Conservation (phyloP, 805 yeast genomes). For the Metschnikowia cerradonensis region DNA sequence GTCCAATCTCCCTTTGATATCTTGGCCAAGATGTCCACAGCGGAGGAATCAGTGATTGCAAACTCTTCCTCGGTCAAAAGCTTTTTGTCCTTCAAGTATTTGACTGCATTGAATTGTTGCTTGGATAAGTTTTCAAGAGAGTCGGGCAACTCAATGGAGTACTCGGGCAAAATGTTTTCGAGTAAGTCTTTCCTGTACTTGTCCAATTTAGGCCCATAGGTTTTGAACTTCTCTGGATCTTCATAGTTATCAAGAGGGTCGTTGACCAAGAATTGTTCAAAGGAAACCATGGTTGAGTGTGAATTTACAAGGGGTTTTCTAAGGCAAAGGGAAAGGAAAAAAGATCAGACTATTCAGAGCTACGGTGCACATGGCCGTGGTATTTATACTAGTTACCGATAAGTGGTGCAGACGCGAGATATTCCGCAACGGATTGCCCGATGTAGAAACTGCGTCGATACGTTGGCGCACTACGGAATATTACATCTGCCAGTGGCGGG, state of each 20-base stretch:
- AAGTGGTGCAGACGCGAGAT: neutral
- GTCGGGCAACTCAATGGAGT: conserved; percentile 30
- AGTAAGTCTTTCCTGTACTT: conserved; percentile 36
- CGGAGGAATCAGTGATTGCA: conserved; percentile 42
- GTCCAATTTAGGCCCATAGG: conserved; percentile 46
- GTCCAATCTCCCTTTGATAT: conserved; percentile 46
- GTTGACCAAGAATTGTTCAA: conserved; percentile 24
- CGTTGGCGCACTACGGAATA: neutral
- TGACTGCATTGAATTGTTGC: conserved; percentile 35
- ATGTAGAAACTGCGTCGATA: neutral
- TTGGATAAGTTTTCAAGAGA: conserved; percentile 30
- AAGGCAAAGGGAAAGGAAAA: no score
- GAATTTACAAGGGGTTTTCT: neutral
- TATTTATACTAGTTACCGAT: neutral
- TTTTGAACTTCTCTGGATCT: conserved; percentile 39
- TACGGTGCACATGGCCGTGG: neutral
- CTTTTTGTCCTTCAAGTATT: conserved; percentile 32
- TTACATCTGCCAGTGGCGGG: neutral
- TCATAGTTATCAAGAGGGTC: conserved; percentile 32
- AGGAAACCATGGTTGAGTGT: conserved; percentile 14
- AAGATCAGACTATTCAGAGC: no score
- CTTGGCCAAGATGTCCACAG: conserved; percentile 37
- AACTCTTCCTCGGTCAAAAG: conserved; percentile 37
- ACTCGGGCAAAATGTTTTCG: conserved; percentile 41
- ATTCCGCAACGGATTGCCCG: conserved; percentile 1